phyloP scores from a whole-genome alignment of 768 basidiomycete species.

The Pleurotus djamor region DNA sequence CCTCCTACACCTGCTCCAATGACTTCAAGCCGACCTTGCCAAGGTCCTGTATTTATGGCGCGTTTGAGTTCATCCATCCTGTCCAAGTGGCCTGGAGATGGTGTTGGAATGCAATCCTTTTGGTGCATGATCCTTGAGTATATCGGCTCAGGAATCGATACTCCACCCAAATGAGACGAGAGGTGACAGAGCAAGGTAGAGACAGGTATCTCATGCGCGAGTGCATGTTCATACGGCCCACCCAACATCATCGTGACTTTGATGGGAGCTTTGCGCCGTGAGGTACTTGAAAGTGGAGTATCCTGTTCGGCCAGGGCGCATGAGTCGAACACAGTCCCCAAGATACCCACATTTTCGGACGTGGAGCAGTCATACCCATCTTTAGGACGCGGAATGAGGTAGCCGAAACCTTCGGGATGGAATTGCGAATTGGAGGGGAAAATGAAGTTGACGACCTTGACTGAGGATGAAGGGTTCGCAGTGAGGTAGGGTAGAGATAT shows the following conservation, averaged over 20 bases:
- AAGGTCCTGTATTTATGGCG: conserved; percentile 32
- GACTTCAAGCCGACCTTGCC: conserved; percentile 56
- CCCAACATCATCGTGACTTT: conserved; percentile 93
- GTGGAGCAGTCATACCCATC: conserved; percentile 41
- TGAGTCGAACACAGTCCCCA: conserved; percentile 92
- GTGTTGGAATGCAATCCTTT: conserved; percentile 75
- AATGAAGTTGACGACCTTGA: conserved; percentile 87
- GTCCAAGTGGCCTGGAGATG: conserved; percentile 65
- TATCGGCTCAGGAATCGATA: conserved; percentile 51
- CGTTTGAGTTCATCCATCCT: conserved; percentile 60
- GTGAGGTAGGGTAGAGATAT: conserved; percentile 57
- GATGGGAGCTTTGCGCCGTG: conserved; percentile 23
- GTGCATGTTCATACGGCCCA: conserved; percentile 55
- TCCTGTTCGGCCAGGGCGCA: conserved; percentile 64
- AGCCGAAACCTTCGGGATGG: conserved; percentile 90
- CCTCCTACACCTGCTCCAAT: conserved; percentile 87
- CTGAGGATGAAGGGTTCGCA: conserved; percentile 72
- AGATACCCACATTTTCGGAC: conserved; percentile 41
- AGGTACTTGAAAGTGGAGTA: neutral
- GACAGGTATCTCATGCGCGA: conserved; percentile 19
- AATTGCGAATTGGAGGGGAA: conserved; percentile 58
- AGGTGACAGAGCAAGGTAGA: conserved; percentile 31
- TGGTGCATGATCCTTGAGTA: conserved; percentile 54
- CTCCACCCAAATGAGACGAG: conserved; percentile 39
- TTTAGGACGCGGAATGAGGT: conserved; percentile 81